Percentiles rank a stretch among this genome's conserved stretches.
phyloP scores from a whole-genome alignment of 2,329 filamentous ascomycete genomes.

The Penicillium hesseltinei region DNA sequence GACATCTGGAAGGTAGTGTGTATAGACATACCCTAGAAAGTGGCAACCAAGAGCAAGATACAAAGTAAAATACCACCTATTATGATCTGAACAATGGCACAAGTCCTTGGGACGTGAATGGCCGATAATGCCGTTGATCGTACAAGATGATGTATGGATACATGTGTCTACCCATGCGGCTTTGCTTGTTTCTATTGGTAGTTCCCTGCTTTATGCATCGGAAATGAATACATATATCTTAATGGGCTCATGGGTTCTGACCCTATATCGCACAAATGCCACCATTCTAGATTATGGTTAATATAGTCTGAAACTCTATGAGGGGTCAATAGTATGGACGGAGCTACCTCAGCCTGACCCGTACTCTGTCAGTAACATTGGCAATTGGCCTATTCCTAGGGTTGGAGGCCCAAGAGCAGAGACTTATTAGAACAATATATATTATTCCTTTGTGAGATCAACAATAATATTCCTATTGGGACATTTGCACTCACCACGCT shows the following conservation, averaged over 20 bases:
- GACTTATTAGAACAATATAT: not conserved
- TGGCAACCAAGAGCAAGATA: too few relatives aligned
- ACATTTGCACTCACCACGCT: not conserved
- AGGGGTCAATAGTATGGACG: conserved; percentile 1
- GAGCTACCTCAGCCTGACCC: conserved; percentile 9
- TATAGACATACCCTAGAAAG: not conserved
- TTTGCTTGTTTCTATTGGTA: conserved; percentile 5
- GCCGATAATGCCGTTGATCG: not conserved
- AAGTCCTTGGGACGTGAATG: not conserved
- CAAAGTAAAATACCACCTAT: not conserved
- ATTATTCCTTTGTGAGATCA: not conserved
- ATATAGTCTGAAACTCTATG: not conserved
- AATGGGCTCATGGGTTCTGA: not conserved
- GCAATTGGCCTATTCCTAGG: conserved; percentile 1
- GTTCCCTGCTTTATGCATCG: not conserved
- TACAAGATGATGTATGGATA: not conserved
- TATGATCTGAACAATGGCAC: not conserved
- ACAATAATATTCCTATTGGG: not conserved
- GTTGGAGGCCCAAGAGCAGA: not conserved
- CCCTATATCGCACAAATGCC: conserved; percentile 7
- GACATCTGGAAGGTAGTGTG: not conserved
- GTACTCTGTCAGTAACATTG: not conserved
- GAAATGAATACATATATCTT: not conserved
- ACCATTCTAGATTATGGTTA: not conserved
- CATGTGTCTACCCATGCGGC: not conserved